A percentile compares a stretch with the other conserved stretches of the same genome.
phyloP scores from a whole-genome alignment of 1,284 basidiomycete species.

The Porogramme epimiltina region DNA sequence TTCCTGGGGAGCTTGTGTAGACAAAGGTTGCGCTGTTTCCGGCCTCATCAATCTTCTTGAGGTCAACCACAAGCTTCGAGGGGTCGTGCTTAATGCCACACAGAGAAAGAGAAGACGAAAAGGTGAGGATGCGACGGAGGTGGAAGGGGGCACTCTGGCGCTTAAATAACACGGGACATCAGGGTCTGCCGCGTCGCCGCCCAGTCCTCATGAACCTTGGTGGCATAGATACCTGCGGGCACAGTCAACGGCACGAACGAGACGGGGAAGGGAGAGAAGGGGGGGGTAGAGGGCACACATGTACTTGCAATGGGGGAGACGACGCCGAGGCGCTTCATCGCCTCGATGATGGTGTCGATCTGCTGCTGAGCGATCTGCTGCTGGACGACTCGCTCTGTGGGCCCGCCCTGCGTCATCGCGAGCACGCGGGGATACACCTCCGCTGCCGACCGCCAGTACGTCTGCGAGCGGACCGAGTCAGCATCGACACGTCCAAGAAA shows the following conservation, averaged over 20 bases:
- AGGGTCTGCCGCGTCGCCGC: constrained; percentile 5
- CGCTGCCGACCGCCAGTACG: constrained; percentile 43
- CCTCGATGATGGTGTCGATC: constrained; percentile 33
- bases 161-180: constrained; percentile 2
- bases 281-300: too few relatives aligned
- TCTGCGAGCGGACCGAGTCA: constrained; percentile 25
- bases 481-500: not conserved
- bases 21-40: constrained; percentile 93
- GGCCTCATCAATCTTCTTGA: constrained; percentile 87
- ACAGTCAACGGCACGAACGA: not conserved
- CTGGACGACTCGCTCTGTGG: too few relatives aligned
- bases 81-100: constrained; percentile 97
- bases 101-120: too few relatives aligned
- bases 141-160: too few relatives aligned
- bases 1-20: constrained; percentile 87
- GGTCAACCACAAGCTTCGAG: constrained; percentile 90
- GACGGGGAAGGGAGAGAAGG: constrained; percentile 23
- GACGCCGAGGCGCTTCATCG: constrained; percentile 35
- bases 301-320: constrained; percentile 32
- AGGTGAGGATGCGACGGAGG: too few relatives aligned
- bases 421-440: constrained; percentile 42
- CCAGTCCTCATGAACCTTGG: constrained; percentile 18
- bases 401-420: too few relatives aligned
- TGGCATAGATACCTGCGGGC: constrained; percentile 16
- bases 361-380: constrained; percentile 36